Evolutionary conservation across 225 moss, liverwort and hornwort species (phyloP).

Genomic region (Pleurozium schreberi): DNA sequence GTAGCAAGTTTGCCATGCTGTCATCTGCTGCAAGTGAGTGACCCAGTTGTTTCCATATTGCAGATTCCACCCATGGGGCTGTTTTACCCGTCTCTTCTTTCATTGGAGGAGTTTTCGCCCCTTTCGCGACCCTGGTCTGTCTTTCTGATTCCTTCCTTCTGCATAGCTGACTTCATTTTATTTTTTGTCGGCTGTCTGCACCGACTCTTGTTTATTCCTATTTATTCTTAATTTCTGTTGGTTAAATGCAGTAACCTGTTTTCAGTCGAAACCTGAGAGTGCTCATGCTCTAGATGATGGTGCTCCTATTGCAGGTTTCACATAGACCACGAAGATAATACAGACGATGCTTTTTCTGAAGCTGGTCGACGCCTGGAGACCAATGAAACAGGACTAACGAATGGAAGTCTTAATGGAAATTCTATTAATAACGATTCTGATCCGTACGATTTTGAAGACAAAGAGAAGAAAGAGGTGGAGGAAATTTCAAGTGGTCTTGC

Average conservation of each 20-base stretch:
- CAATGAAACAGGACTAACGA: constrained; percentile 32
- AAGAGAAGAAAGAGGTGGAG: constrained; percentile 42
- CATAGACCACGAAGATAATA: constrained; percentile 75
- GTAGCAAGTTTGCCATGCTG: neutral
- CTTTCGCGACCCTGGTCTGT: constrained; percentile 73
- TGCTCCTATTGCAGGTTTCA: constrained; percentile 51
- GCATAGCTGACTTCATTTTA: neutral
- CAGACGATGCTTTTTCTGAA: constrained; percentile 66
- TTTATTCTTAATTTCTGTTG: neutral
- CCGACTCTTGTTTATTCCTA: neutral
- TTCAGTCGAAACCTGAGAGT: neutral
- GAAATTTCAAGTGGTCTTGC: constrained; percentile 66
- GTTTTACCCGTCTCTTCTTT: constrained; percentile 85
- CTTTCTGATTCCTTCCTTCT: neutral
- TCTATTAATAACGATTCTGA: constrained; percentile 39
- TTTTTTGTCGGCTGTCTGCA: neutral
- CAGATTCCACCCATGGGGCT: constrained; percentile 94
- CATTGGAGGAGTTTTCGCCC: constrained; percentile 63
- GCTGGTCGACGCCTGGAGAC: constrained; percentile 56
- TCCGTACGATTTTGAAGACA: constrained; percentile 50
- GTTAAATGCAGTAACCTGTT: neutral
- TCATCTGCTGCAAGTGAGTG: neutral
- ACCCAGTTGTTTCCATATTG: neutral
- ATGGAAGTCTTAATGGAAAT: constrained; percentile 45
- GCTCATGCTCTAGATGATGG: neutral